Evolutionary conservation across 2,329 filamentous ascomycete species (phyloP).

Genomic region (Colletotrichum higginsianum): DNA sequence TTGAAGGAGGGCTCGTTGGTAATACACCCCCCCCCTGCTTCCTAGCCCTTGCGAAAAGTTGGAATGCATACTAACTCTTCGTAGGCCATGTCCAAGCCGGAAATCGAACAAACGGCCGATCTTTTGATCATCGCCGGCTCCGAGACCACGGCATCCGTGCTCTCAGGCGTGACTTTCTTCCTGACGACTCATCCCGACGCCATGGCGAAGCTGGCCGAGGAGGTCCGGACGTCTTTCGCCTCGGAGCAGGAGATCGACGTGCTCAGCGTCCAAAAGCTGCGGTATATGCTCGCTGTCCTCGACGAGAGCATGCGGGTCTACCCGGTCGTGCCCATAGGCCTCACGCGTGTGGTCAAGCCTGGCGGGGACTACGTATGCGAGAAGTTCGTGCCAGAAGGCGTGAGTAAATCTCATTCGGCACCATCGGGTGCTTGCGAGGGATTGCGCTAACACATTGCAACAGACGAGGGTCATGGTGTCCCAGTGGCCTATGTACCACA

Average conservation of each 20-base stretch:
- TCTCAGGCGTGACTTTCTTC: conserved; percentile 58
- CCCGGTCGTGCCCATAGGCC: conserved; percentile 48
- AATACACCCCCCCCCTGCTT: neutral
- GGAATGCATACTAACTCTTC: conserved; percentile 1
- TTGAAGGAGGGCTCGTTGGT: conserved; percentile 40
- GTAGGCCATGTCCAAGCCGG: conserved; percentile 25
- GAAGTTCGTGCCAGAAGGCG: conserved; percentile 51
- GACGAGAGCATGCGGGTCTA: conserved; percentile 58
- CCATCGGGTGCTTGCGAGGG: neutral
- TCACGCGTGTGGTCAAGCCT: conserved; percentile 48
- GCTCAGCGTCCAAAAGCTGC: conserved; percentile 48
- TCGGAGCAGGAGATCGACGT: conserved; percentile 56
- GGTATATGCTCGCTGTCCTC: conserved; percentile 58
- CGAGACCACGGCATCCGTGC: conserved; percentile 62
- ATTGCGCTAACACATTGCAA: neutral
- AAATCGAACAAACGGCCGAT: conserved; percentile 39
- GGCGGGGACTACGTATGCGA: conserved; percentile 53
- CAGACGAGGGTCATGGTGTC: conserved; percentile 56
- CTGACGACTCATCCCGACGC: conserved; percentile 52
- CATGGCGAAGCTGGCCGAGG: conserved; percentile 53
- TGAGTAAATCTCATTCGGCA: conserved; percentile 45
- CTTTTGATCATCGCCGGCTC: conserved; percentile 55
- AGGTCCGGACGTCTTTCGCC: conserved; percentile 57
- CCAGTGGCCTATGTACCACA: conserved; percentile 45
- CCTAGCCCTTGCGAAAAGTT: fast-evolving